phyloP scores from a whole-genome alignment of 2,329 filamentous ascomycete genomes.

The Catunica adiposa region DNA sequence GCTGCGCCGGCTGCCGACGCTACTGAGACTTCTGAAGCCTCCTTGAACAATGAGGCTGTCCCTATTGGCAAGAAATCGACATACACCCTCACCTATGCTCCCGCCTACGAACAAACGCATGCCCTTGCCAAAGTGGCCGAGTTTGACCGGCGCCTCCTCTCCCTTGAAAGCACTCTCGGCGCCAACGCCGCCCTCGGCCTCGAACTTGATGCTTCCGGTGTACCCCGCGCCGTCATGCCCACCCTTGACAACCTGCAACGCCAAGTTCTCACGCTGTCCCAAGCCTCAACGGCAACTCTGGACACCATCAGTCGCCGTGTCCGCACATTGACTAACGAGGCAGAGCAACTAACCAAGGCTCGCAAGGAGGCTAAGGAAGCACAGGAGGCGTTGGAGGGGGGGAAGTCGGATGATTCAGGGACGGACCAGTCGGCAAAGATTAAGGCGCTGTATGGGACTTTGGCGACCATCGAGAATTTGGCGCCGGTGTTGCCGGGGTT shows the following conservation, averaged over 20 bases:
- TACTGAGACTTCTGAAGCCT: slow-evolving; percentile 9
- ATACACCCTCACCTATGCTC: slow-evolving; percentile 50
- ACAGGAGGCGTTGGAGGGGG: slow-evolving; percentile 36
- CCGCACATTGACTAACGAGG: slow-evolving; percentile 53
- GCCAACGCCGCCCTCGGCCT: slow-evolving; percentile 53
- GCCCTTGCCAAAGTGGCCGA: slow-evolving; percentile 67
- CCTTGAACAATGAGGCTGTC: slow-evolving; percentile 16
- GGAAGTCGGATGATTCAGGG: slow-evolving; percentile 21
- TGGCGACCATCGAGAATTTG: slow-evolving; percentile 76
- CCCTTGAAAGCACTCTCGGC: slow-evolving; percentile 68
- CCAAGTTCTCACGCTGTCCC: slow-evolving; percentile 59
- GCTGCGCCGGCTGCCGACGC: background rate
- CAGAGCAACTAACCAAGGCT: slow-evolving; percentile 52
- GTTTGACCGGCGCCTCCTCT: slow-evolving; percentile 66
- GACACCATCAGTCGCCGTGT: slow-evolving; percentile 56
- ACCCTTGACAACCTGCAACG: slow-evolving; percentile 66
- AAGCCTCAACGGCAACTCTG: slow-evolving; percentile 54
- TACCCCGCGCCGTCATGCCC: slow-evolving; percentile 58
- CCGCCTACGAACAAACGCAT: slow-evolving; percentile 48
- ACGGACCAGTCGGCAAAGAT: slow-evolving; percentile 70
- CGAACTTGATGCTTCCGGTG: slow-evolving; percentile 38
- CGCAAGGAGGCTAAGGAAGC: slow-evolving; percentile 44
- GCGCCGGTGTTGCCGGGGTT: slow-evolving; percentile 72
- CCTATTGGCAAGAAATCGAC: slow-evolving; percentile 25
- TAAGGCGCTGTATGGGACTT: slow-evolving; percentile 74